These are phyloP conservation scores for Solanum piurae DNA, from an alignment of 257 asterid genomes.

Conservation along the genomic window DNA sequence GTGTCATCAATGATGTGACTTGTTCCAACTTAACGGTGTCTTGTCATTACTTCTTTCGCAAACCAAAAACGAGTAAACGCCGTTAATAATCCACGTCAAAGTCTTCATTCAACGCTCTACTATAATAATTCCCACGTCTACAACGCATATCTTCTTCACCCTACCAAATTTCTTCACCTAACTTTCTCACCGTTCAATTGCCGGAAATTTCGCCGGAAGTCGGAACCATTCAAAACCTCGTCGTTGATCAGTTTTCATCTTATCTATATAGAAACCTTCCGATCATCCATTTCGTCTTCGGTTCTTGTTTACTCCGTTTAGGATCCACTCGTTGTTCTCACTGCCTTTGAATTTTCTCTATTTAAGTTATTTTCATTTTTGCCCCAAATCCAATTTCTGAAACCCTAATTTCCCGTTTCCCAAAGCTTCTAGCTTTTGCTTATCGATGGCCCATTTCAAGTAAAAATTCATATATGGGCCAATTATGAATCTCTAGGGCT, in stretches of 20 bases:
- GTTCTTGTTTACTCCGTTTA: conserved; percentile 40
- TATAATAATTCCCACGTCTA: background rate
- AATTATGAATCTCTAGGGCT: conserved; percentile 46
- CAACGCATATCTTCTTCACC: conserved; percentile 28
- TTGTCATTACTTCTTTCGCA: background rate
- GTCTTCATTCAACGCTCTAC: conserved; percentile 1
- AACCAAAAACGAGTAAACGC: background rate
- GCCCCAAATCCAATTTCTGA: background rate
- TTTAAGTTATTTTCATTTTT: conserved; percentile 2
- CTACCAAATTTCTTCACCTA: background rate
- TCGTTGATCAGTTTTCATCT: background rate
- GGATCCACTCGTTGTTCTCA: conserved; percentile 5
- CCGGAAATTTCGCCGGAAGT: background rate
- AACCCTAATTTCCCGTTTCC: conserved; percentile 5
- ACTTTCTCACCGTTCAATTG: conserved; percentile 2
- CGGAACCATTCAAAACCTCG: conserved; percentile 9
- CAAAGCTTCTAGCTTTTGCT: conserved; percentile 1
- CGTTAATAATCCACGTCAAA: conserved; percentile 7
- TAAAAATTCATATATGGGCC: conserved; percentile 8
- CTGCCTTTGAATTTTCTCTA: conserved; percentile 4
- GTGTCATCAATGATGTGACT: background rate
- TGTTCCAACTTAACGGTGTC: background rate
- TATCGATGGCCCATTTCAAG: background rate
- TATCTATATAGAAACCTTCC: background rate
- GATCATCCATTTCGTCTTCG: conserved; percentile 12